A percentile compares a stretch with the other conserved stretches of the same genome.
Conservation (phyloP, 768 basidiomycete species). For the Auricularia heimuer region DNA sequence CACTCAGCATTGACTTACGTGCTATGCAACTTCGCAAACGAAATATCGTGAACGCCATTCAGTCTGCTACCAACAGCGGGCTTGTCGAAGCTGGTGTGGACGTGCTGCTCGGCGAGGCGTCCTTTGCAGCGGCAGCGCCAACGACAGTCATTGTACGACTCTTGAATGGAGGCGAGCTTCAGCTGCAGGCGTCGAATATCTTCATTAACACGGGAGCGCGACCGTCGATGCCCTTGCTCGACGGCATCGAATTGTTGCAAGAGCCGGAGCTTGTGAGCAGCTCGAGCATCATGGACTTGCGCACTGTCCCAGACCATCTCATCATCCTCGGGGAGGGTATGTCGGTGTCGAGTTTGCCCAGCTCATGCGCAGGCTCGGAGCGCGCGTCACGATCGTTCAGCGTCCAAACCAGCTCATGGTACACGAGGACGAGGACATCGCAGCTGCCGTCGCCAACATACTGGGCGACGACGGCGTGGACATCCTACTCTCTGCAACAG, state of each 20-base stretch:
- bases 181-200: slow-evolving; percentile 8
- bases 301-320: slow-evolving; percentile 10
- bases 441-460: slow-evolving; percentile 2
- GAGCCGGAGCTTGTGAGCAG: slow-evolving; percentile 8
- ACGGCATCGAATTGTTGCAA: slow-evolving; percentile 6
- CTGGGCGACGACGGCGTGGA: slow-evolving; percentile 8
- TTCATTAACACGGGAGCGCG: slow-evolving; percentile 12
- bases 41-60: background rate
- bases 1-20: slow-evolving; percentile 3
- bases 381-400: slow-evolving; percentile 10
- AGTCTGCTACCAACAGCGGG: background rate
- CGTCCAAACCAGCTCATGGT: slow-evolving; percentile 9
- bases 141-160: slow-evolving; percentile 3
- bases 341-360: slow-evolving; percentile 12
- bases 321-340: slow-evolving; percentile 12
- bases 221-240: slow-evolving; percentile 3
- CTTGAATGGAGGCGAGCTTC: slow-evolving; percentile 5
- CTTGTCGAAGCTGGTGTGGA: background rate
- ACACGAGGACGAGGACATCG: slow-evolving; percentile 10
- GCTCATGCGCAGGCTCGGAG: slow-evolving; percentile 11
- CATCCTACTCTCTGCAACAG: slow-evolving; percentile 1
- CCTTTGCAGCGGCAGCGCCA: slow-evolving; percentile 9
- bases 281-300: slow-evolving; percentile 12
- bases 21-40: background rate
- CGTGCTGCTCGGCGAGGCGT: background rate